Evolutionary conservation across 306 rosid species (phyloP).

Genomic region (Quillaja saponaria): DNA sequence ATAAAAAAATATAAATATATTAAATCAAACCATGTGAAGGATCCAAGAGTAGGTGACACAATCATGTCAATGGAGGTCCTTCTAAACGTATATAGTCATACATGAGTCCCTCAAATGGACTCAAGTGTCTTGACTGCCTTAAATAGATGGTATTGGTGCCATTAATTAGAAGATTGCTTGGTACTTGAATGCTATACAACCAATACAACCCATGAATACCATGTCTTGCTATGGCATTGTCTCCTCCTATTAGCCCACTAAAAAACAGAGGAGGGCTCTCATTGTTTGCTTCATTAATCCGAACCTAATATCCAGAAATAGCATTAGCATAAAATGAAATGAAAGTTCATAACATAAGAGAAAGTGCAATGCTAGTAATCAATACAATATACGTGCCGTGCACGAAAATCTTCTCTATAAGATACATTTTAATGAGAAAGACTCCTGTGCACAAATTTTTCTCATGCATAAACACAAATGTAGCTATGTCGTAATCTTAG

Average conservation of each 20-base stretch:
- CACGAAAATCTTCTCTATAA: no score
- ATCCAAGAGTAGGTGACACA: not conserved
- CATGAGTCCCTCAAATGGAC: conserved; percentile 58
- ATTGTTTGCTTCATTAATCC: conserved; percentile 40
- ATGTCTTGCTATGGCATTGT: conserved; percentile 81
- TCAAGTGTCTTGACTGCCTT: conserved; percentile 40
- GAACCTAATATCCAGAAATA: conserved; percentile 42
- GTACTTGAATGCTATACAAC: conserved; percentile 37
- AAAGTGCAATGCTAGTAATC: no score
- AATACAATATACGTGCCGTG: no score
- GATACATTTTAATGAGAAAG: no score
- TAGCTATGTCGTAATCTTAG: no score
- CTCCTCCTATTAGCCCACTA: conserved; percentile 53
- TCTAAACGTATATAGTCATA: conserved; percentile 87
- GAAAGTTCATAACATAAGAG: no score
- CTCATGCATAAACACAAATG: no score
- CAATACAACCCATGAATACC: conserved; percentile 73
- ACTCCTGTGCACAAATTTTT: no score
- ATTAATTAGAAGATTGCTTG: conserved; percentile 26
- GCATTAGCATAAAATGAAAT: no score
- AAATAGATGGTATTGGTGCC: conserved; percentile 64
- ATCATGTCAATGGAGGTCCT: conserved; percentile 43
- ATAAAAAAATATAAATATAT: no score
- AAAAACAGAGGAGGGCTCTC: conserved; percentile 14
- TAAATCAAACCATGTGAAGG: no score